Evolutionary conservation across 2,329 filamentous ascomycete species (phyloP), one percentile per base, ranked within the genome.

Genomic region (Pseudogymnoascus sp.): DNA sequence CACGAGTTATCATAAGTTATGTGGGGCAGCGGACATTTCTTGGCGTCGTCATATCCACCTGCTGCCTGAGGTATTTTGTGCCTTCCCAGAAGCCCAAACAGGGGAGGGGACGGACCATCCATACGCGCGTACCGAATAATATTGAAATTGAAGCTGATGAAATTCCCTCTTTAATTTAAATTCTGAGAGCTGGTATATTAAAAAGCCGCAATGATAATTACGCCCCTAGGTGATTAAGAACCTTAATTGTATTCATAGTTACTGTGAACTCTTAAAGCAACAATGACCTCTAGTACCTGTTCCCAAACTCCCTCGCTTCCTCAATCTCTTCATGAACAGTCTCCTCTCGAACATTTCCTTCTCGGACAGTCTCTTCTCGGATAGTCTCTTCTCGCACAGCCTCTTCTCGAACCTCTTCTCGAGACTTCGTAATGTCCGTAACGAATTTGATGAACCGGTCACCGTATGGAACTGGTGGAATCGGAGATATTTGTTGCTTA

Each of bases 401-500:
- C 31, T 56, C 50, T 6, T 56, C 29, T 33, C 29, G 21, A 61
- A 42, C 91, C 73, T 95, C 90, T 77, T 97, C 93, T 13, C 84
- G 82, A 1, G 92, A 95, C 85, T 93, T 96, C 19, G 95, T 97
- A 67, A 96, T 88, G 38, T 89, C 88, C 60, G 88, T 87, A 72
- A 99, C 93, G 74, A 99, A 99, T 68, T 90, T 89, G 73, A 96
- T 83, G 74, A 99, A 99, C 4, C 95, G 88, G 64, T 97, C 91
- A 29, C 95, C 95, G 71, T 99, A 99, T 64, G 91, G 84, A 66
- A 92, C 86, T 0, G 95, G 93, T 0, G 93, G 90, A 24, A 97
- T 87, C 1, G 95, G 92, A 0, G 93, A 97, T 65, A 99, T 97
- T 73, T 97, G 88, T 35, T 84, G 86, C 70, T 91, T 87, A 70